Evolutionary conservation across 192 early-diverging fungal genomes (phyloP), one percentile per base, ranked within the genome.

Genomic region (Gryganskiella cystojenkinii): DNA sequence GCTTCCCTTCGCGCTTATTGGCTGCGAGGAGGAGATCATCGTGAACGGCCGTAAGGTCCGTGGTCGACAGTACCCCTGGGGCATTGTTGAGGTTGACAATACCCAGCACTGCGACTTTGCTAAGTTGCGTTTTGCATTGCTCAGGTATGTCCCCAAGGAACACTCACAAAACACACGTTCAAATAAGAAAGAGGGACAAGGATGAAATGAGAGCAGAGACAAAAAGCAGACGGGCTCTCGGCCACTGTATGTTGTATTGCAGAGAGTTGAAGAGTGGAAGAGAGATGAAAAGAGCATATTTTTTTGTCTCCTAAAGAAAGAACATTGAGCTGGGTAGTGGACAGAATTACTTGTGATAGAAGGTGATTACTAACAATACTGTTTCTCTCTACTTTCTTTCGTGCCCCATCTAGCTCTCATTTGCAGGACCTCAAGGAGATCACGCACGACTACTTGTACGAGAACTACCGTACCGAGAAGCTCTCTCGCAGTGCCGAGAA

Each of bases 81-180:
- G 98, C 70, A 85, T 88, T 30, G 97, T 99, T 27, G 92, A 98
- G 83, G 95, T 99, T 37, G 98, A 99, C 72, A 98, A 98, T 80
- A 91, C 92, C 54, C 89, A 95, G 82, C 97, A 99, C 86, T 95
- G 92, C 63, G 98, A 99, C 81, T 99, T 98, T 88, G 95, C 92
- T 52, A 90, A 92, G 66, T 86, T 99, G 70, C 91, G 97, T 58
- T 95, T 95, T 61, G 91, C 97, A 25, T 80, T 97, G 58, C 90
- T 97, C 67, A 84, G 90, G 89, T 90, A 88, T 37, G 54, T 5
- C n/a, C n/a, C n/a, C n/a, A n/a, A n/a, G n/a, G n/a, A n/a, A n/a
- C n/a, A n/a, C n/a, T n/a, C n/a, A n/a, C 54, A 28, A 33, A 13
- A 2, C 22, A 10, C 19, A 20, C 13, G 22, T 15, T 30, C 17